Conservation (phyloP, 176 grass and related monocot genomes). For the Lolium perenne region DNA sequence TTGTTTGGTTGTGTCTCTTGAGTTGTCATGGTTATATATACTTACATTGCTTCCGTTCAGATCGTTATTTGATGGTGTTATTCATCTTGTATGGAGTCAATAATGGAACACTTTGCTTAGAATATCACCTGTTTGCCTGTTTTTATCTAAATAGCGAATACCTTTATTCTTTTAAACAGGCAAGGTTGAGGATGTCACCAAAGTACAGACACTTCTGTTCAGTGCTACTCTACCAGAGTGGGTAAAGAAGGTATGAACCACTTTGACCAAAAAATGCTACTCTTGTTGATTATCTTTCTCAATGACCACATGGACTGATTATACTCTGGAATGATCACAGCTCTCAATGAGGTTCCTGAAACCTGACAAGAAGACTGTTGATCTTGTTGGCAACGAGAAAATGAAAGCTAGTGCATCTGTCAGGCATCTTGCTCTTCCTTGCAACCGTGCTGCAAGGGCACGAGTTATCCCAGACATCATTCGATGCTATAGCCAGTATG, state of each 20-base stretch:
- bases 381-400: constrained; percentile 94
- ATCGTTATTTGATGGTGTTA: background rate
- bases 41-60: background rate
- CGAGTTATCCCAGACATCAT: constrained; percentile 97
- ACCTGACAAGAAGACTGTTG: constrained; percentile 78
- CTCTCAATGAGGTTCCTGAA: constrained; percentile 90
- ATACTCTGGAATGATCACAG: constrained; percentile 51
- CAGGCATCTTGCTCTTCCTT: constrained; percentile 95
- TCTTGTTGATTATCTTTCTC: background rate
- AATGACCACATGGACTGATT: constrained; percentile 22
- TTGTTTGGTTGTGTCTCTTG: background rate
- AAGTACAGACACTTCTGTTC: constrained; percentile 98
- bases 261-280: background rate
- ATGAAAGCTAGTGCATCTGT: constrained; percentile 92
- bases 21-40: background rate
- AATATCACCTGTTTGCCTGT: background rate
- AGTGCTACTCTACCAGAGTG: constrained; percentile 93
- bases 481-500: constrained; percentile 89
- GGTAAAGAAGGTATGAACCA: constrained; percentile 76
- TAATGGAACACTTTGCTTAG: background rate
- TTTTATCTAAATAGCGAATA: background rate
- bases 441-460: constrained; percentile 71
- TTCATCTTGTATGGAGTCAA: background rate
- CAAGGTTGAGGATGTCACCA: constrained; percentile 86
- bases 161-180: constrained; percentile 54